phyloP scores from a whole-genome alignment of 768 basidiomycete genomes.

The Polyporus arcularius region DNA sequence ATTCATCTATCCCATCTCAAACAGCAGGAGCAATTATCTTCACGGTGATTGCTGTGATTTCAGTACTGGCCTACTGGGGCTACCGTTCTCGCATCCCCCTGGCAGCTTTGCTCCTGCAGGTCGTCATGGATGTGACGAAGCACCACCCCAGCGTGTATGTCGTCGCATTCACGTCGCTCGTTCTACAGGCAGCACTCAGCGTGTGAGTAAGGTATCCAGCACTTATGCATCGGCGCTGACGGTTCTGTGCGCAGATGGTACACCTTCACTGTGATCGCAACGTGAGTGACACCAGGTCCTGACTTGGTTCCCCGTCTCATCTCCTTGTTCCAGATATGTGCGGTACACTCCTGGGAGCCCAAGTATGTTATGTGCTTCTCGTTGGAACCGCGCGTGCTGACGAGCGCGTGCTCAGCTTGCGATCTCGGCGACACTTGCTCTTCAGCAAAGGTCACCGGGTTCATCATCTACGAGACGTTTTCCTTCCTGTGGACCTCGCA shows the following conservation, averaged over 20 bases:
- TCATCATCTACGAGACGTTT: conserved; percentile 78
- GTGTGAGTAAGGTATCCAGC: conserved; percentile 46
- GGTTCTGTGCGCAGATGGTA: conserved; percentile 56
- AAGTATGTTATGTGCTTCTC: conserved; percentile 39
- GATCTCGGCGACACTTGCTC: conserved; percentile 57
- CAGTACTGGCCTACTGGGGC: conserved; percentile 73
- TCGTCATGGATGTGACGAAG: conserved; percentile 83
- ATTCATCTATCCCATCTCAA: neutral
- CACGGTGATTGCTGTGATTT: conserved; percentile 76
- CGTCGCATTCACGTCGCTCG: conserved; percentile 71
- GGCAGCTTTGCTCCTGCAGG: conserved; percentile 75
- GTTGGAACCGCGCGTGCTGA: neutral
- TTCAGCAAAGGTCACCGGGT: conserved; percentile 71
- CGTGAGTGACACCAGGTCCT: conserved; percentile 40
- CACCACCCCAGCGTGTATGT: conserved; percentile 79
- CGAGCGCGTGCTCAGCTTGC: conserved; percentile 43
- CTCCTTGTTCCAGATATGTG: conserved; percentile 39
- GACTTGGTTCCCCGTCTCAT: neutral
- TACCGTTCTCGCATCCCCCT: conserved; percentile 75
- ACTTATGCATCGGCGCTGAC: neutral
- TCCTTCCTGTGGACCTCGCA: conserved; percentile 88
- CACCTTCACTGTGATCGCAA: conserved; percentile 74
- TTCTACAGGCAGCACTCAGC: conserved; percentile 68
- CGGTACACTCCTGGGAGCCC: conserved; percentile 81
- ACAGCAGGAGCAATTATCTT: conserved; percentile 83